Evolutionary conservation across 1,139 yeast genomes (phyloP).

Genomic region (Geotrichum carabidarum): DNA sequence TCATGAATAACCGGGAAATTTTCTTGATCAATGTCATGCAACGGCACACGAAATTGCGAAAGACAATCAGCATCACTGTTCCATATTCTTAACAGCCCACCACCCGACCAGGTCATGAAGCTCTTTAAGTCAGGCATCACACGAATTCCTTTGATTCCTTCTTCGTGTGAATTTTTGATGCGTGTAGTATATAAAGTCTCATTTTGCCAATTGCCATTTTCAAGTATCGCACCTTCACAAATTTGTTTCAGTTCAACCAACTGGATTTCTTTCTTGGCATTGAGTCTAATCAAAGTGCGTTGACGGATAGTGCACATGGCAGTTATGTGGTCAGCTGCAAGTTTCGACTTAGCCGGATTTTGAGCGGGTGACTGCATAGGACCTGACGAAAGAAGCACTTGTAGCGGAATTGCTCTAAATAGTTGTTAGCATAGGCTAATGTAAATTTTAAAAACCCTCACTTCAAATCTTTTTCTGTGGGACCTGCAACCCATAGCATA

Average conservation of each 20-base stretch:
- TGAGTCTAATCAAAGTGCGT: slow-evolving; percentile 6
- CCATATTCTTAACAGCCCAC: slow-evolving; percentile 29
- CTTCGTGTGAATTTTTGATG: slow-evolving; percentile 8
- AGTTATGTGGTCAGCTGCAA: slow-evolving; percentile 4
- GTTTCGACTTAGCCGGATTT: neutral
- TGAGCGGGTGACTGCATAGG: neutral
- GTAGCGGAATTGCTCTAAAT: slow-evolving; percentile 8
- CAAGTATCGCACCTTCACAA: neutral
- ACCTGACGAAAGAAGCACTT: slow-evolving; percentile 1
- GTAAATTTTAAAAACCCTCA: neutral
- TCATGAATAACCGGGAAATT: neutral
- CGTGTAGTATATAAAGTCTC: neutral
- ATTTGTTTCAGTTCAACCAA: slow-evolving; percentile 1
- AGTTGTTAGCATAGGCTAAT: neutral
- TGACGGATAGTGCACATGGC: slow-evolving; percentile 4
- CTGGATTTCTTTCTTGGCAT: slow-evolving; percentile 5
- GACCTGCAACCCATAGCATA: slow-evolving; percentile 25
- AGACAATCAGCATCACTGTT: slow-evolving; percentile 22
- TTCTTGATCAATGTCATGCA: neutral
- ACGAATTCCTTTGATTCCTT: slow-evolving; percentile 14
- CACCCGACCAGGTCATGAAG: slow-evolving; percentile 32
- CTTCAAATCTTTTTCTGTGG: slow-evolving; percentile 17
- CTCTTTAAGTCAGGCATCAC: neutral
- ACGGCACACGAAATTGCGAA: slow-evolving; percentile 10
- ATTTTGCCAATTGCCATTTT: slow-evolving; percentile 2